These are phyloP conservation scores for Secale cereale DNA, from an alignment of 176 grass and related monocot genomes.

Conservation along the genomic window DNA sequence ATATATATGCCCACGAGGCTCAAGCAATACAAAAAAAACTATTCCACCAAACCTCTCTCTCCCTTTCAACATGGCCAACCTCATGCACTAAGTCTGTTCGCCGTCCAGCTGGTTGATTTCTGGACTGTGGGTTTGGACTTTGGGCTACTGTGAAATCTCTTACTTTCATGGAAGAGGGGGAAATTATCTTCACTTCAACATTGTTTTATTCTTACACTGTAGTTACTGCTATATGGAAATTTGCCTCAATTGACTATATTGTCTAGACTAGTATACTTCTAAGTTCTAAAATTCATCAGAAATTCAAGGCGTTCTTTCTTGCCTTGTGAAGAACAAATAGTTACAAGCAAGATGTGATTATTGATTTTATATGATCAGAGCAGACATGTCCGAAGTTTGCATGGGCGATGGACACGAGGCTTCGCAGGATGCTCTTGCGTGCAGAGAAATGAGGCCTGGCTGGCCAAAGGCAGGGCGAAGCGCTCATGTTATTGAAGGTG, in stretches of 20 bases:
- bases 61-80: too few species aligned
- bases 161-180: too few species aligned
- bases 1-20: too few species aligned
- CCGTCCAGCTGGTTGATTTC: background rate
- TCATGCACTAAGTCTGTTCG: too few species aligned
- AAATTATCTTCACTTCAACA: background rate
- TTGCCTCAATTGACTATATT: background rate
- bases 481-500: background rate
- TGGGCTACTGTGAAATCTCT: too few species aligned
- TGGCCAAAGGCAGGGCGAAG: background rate
- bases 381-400: background rate
- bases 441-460: background rate
- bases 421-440: background rate
- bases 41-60: too few species aligned
- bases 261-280: background rate
- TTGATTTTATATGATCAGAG: too few species aligned
- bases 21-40: too few species aligned
- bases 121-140: background rate
- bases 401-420: background rate
- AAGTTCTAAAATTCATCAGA: background rate
- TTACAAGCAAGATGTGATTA: background rate
- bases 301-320: background rate
- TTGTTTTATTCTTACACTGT: background rate
- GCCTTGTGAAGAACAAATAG: background rate
- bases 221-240: too few species aligned